phyloP scores from a whole-genome alignment of 1,284 basidiomycete genomes.

The Ceratobasidium sp. region DNA sequence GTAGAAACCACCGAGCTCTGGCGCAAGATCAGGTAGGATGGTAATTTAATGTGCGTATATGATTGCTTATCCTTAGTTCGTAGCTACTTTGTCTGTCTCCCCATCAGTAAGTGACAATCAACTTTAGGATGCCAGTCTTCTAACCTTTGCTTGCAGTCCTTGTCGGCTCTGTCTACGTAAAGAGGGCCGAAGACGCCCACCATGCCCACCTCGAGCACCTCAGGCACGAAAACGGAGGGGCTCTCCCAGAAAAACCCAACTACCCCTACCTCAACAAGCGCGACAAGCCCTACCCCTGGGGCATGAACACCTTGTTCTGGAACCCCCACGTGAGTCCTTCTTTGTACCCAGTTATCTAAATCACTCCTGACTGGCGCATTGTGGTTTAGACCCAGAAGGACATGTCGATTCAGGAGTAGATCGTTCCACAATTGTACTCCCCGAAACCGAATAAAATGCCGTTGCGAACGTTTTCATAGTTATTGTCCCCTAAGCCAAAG shows the following conservation, averaged over 20 bases:
- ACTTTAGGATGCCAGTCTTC: constrained; percentile 23
- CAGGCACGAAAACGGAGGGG: constrained; percentile 79
- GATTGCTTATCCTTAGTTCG: constrained; percentile 1
- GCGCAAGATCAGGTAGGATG: constrained; percentile 78
- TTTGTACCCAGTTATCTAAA: not conserved
- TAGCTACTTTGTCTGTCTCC: constrained; percentile 79
- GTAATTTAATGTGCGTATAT: not conserved
- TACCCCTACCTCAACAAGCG: constrained; percentile 81
- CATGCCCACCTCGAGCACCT: constrained; percentile 59
- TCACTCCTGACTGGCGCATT: not conserved
- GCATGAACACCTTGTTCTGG: constrained; percentile 79
- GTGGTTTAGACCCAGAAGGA: constrained; percentile 37
- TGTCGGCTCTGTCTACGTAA: constrained; percentile 71
- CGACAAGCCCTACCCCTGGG: constrained; percentile 82
- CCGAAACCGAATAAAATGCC: not conserved
- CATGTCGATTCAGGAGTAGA: constrained; percentile 30
- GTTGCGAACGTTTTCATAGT: too few relatives aligned
- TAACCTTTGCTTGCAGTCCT: constrained; percentile 56
- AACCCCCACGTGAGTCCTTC: constrained; percentile 65
- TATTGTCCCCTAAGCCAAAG: too few relatives aligned
- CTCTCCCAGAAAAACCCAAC: constrained; percentile 69
- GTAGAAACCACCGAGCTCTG: constrained; percentile 78
- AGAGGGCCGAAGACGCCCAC: constrained; percentile 78
- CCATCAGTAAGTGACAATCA: constrained; percentile 54
- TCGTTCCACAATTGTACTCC: not conserved